A percentile compares a stretch with the other conserved stretches of the same genome.
Conservation (phyloP, 306 rosid genomes). For the Vachellia collinsii region DNA sequence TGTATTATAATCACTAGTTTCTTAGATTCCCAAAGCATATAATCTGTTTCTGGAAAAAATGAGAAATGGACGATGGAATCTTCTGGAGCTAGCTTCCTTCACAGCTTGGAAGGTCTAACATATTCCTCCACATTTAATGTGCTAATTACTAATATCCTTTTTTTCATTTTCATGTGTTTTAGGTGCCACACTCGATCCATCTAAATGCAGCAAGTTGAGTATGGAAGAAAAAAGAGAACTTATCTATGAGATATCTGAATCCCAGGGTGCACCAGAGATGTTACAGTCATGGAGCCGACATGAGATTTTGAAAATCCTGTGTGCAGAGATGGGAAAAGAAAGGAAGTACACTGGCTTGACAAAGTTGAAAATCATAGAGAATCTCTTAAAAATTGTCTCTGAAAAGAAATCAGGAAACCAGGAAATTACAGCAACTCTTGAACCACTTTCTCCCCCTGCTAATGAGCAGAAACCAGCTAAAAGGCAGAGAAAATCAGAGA, state of each 20-base stretch:
- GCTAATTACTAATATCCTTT: conserved; percentile 22
- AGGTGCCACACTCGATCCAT: conserved; percentile 64
- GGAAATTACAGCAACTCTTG: conserved; percentile 53
- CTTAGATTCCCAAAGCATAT: conserved; percentile 7
- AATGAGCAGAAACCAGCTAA: conserved; percentile 67
- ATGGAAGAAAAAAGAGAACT: conserved; percentile 88
- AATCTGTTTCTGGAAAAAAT: background rate
- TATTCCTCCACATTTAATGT: conserved; percentile 16
- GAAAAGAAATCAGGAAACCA: conserved; percentile 70
- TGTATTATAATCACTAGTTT: background rate
- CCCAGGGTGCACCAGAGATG: conserved; percentile 76
- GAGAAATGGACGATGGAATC: background rate
- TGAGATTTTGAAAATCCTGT: conserved; percentile 86
- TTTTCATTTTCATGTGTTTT: conserved; percentile 34
- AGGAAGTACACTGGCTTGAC: conserved; percentile 97
- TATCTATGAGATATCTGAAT: conserved; percentile 82
- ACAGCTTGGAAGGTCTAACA: conserved; percentile 24
- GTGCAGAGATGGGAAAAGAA: conserved; percentile 99
- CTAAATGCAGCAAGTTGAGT: conserved; percentile 68
- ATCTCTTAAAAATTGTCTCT: conserved; percentile 85
- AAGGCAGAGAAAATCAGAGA: conserved; percentile 89
- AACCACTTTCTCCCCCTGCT: conserved; percentile 59
- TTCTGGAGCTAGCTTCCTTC: conserved; percentile 25
- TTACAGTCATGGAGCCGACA: conserved; percentile 98
- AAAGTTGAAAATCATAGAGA: conserved; percentile 87